Percentiles rank a stretch among this genome's conserved stretches.
phyloP scores from a whole-genome alignment of 179 eudicot species.

The Monotropa hypopitys region DNA sequence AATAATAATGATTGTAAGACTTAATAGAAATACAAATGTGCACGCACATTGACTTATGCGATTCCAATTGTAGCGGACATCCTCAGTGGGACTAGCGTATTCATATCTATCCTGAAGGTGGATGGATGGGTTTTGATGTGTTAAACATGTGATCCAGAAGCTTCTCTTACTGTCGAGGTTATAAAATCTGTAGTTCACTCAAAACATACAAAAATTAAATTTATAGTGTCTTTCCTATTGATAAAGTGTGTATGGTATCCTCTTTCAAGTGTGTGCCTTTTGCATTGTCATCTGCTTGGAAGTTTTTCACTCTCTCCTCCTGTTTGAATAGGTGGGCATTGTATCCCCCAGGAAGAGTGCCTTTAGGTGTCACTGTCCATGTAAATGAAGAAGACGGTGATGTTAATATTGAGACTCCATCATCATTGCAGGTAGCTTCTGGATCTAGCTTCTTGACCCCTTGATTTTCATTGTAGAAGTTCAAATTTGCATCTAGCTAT shows the following conservation, averaged over 20 bases:
- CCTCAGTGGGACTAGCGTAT: not conserved
- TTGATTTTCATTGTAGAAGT: not conserved
- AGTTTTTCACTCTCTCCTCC: not conserved
- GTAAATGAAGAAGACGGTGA: conserved; percentile 97
- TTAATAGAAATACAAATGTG: not conserved
- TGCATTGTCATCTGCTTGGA: not conserved
- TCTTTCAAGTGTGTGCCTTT: not conserved
- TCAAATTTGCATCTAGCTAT: not conserved
- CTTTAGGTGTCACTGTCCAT: conserved; percentile 90
- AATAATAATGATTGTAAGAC: too few relatives aligned
- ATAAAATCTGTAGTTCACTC: not conserved
- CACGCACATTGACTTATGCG: not conserved
- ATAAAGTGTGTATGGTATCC: not conserved
- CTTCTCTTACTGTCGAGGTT: not conserved
- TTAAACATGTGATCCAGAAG: not conserved
- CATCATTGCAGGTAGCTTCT: conserved; percentile 98
- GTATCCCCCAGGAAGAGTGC: conserved; percentile 99
- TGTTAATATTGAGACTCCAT: conserved; percentile 77
- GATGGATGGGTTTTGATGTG: not conserved
- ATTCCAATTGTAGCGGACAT: not conserved
- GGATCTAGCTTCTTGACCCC: too few relatives aligned
- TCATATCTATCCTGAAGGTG: not conserved
- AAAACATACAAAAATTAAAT: not conserved
- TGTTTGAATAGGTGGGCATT: conserved; percentile 70
- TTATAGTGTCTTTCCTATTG: not conserved